phyloP scores from a whole-genome alignment of 1,284 basidiomycete genomes.

The Ustilago curta region DNA sequence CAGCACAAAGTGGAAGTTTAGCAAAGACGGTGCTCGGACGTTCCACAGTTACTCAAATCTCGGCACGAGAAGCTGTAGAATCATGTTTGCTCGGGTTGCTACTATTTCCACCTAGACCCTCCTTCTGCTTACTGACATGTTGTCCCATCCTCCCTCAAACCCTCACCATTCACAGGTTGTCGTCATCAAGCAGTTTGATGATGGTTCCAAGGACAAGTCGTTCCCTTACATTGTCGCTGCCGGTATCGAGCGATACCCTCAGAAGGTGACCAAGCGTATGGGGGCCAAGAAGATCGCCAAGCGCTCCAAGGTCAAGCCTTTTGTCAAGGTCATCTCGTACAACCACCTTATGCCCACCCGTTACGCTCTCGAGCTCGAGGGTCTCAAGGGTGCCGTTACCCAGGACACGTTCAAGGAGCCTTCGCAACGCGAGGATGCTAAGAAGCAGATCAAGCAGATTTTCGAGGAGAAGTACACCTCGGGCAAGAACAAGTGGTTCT shows the following conservation, averaged over 20 bases:
- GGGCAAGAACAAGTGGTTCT: slow-evolving; percentile 70
- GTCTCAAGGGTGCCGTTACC: slow-evolving; percentile 66
- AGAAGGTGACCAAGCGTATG: slow-evolving; percentile 69
- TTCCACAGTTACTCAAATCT: neutral
- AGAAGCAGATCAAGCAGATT: slow-evolving; percentile 68
- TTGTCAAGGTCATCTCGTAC: slow-evolving; percentile 70
- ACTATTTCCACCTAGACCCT: neutral
- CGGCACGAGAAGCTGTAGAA: slow-evolving; percentile 15
- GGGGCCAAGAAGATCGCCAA: slow-evolving; percentile 69
- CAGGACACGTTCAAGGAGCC: slow-evolving; percentile 69
- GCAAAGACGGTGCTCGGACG: neutral
- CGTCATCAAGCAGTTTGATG: slow-evolving; percentile 70
- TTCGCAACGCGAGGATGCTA: slow-evolving; percentile 68
- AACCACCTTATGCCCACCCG: slow-evolving; percentile 70
- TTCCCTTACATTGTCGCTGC: slow-evolving; percentile 68
- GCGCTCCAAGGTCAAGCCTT: slow-evolving; percentile 69
- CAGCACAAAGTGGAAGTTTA: no score
- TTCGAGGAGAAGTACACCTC: slow-evolving; percentile 69
- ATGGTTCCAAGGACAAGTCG: slow-evolving; percentile 68
- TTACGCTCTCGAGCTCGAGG: slow-evolving; percentile 69
- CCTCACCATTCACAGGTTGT: slow-evolving; percentile 56
- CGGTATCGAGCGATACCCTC: slow-evolving; percentile 69
- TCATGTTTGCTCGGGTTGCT: slow-evolving; percentile 2
- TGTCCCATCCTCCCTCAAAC: neutral
- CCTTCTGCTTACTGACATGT: slow-evolving; percentile 10